phyloP scores from a whole-genome alignment of 2,329 filamentous ascomycete genomes.

The Aspergillus ibericus region DNA sequence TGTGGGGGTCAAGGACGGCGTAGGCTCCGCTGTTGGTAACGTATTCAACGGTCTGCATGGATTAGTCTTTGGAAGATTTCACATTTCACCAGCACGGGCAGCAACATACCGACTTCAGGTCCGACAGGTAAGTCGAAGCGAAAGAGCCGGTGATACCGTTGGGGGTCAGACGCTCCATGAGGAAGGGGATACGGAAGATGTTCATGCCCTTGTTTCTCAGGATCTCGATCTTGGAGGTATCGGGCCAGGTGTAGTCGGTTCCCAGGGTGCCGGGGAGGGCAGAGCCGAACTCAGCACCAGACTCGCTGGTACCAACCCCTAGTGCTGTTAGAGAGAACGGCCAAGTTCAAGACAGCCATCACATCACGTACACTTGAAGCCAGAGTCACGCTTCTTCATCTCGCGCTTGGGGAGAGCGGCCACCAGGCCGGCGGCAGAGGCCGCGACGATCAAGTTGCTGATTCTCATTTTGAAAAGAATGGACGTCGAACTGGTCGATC shows the following conservation, averaged over 20 bases:
- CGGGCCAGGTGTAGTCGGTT: conserved; percentile 65
- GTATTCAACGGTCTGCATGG: conserved; percentile 32
- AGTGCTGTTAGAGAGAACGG: not conserved
- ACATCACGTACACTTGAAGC: conserved; percentile 26
- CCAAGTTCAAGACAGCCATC: not conserved
- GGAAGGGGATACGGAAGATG: conserved; percentile 57
- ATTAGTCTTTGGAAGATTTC: conserved; percentile 1
- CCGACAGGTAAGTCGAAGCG: conserved; percentile 45
- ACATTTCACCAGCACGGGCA: not conserved
- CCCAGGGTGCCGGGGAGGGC: conserved; percentile 57
- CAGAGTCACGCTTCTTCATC: conserved; percentile 28
- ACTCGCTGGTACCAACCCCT: conserved; percentile 52
- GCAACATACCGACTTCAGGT: conserved; percentile 33
- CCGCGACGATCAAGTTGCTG: conserved; percentile 29
- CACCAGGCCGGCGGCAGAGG: conserved; percentile 29
- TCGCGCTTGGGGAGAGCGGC: conserved; percentile 25
- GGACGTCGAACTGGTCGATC: conserved; percentile 26
- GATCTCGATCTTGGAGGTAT: conserved; percentile 52
- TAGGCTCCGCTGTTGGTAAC: conserved; percentile 51
- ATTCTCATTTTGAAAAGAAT: conserved; percentile 33
- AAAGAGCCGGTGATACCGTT: conserved; percentile 44
- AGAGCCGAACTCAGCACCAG: conserved; percentile 64
- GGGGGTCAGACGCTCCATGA: conserved; percentile 57
- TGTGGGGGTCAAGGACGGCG: conserved; percentile 62
- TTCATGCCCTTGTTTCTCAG: conserved; percentile 57